Evolutionary conservation across 495 filamentous ascomycete genomes (phyloP).

Genomic region (Cudoniella acicularis): DNA sequence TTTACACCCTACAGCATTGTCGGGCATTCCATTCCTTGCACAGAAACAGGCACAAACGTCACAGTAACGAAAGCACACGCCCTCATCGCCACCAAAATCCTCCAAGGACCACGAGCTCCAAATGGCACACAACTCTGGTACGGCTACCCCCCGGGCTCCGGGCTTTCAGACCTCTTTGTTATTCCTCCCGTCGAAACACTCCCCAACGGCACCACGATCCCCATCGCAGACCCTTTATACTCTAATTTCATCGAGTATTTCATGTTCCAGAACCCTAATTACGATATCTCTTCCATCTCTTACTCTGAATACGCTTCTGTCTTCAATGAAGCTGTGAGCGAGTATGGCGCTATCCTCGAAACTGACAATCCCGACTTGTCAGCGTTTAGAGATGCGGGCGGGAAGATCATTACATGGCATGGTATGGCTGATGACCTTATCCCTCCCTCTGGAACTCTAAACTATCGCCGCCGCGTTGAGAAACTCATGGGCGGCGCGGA

Average conservation of each 20-base stretch:
- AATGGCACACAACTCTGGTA: constrained; percentile 17
- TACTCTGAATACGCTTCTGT: constrained; percentile 9
- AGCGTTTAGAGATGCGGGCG: constrained; percentile 32
- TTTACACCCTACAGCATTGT: constrained; percentile 1
- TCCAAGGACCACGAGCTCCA: constrained; percentile 3
- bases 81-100: background rate
- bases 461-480: constrained; percentile 29
- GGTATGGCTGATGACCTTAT: constrained; percentile 34
- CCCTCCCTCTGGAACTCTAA: constrained; percentile 25
- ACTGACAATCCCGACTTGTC: constrained; percentile 33
- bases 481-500: constrained; percentile 22
- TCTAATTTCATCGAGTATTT: constrained; percentile 11
- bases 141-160: constrained; percentile 8
- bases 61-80: background rate
- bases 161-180: constrained; percentile 2
- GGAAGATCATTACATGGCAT: constrained; percentile 45
- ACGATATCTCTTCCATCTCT: constrained; percentile 19
- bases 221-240: background rate
- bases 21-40: constrained; percentile 2
- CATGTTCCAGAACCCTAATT: constrained; percentile 14
- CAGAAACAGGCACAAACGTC: background rate
- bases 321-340: background rate
- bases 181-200: background rate
- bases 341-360: background rate
- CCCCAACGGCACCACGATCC: constrained; percentile 10